phyloP scores from a whole-genome alignment of 495 filamentous ascomycete genomes.

The Podospora pseudoanserina region DNA sequence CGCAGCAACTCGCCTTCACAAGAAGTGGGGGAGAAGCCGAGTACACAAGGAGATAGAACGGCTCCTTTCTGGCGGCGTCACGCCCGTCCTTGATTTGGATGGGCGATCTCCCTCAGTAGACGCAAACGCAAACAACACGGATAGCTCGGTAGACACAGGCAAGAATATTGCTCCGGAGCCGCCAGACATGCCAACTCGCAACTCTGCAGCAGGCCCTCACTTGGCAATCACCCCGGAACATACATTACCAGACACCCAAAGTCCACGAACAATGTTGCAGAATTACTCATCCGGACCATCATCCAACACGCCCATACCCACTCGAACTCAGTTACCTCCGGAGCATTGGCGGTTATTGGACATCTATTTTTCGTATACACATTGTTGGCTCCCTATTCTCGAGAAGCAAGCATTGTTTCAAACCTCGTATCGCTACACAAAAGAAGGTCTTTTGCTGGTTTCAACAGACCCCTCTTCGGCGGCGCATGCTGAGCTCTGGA shows the following conservation, averaged over 20 bases:
- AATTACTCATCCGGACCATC: background rate
- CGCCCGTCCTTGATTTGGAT: conserved; percentile 35
- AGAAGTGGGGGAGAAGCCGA: conserved; percentile 55
- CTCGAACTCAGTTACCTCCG: conserved; percentile 43
- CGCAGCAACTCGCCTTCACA: conserved; percentile 53
- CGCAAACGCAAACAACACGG: conserved; percentile 34
- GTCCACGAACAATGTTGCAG: conserved; percentile 17
- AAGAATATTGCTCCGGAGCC: background rate
- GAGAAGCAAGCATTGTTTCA: conserved; percentile 64
- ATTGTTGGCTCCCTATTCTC: conserved; percentile 68
- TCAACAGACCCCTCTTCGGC: conserved; percentile 42
- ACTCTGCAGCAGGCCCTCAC: background rate
- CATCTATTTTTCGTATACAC: conserved; percentile 68
- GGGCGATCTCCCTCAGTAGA: conserved; percentile 31
- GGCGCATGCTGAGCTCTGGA: conserved; percentile 63
- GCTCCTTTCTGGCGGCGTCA: conserved; percentile 45
- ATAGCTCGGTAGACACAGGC: conserved; percentile 1
- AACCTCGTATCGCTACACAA: conserved; percentile 42
- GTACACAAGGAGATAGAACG: conserved; percentile 53
- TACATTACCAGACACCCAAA: background rate
- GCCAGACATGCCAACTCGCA: background rate
- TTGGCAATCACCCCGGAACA: background rate
- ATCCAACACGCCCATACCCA: background rate
- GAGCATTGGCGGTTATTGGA: conserved; percentile 65
- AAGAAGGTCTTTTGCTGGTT: conserved; percentile 26